Evolutionary conservation across 495 filamentous ascomycete species (phyloP), one percentile per base, ranked within the genome.

Genomic region (Aspergillus avenaceus): DNA sequence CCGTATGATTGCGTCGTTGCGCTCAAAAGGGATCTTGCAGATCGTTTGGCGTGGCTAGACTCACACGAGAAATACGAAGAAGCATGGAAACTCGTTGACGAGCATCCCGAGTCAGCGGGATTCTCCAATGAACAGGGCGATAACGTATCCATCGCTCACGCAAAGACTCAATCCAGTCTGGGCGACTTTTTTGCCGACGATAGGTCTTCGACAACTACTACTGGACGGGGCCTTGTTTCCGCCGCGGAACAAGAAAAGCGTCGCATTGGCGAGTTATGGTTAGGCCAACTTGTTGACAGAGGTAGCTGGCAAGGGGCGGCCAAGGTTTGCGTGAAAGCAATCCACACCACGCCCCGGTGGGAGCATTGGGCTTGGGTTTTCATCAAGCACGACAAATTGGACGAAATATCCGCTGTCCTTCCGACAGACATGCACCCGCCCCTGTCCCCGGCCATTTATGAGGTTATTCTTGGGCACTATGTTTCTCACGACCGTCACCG

Each of bases 301-400:
- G 75, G 77, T 11, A 77, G 91, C 45, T 98, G 95, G 95, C 59
- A 63, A 2, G 73, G 77, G 44, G 93, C 92, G 6, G 91, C 89
- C 0, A 74, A 82, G 50, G 72, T 90, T 11, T 91, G 89, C 54
- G 85, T 84, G 2, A 87, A 86, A 57, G 90, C 97, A 9, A 69
- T 97, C 0, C 78, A 82, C 29, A 87, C 82, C n/a, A 78, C 90
- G 4, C 68, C 83, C 38, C 76, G 86, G 54, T 97, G 95, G 95
- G 91, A 98, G 64, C 85, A 92, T 53, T 97, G 91, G 91, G 85
- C 92, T 8, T 91, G 85, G 83, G 82, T 77, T 0, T 98, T 98
- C 61, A 88, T 91, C 23, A 84, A 86, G 40, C 86, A 88, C 5
- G 73, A 85, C 50, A 90, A 85, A 58, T 84, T 91, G 52, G 87